A percentile compares a stretch with the other conserved stretches of the same genome.
Conservation (phyloP, 2,329 filamentous ascomycete genomes). For the Colletotrichum liriopes region DNA sequence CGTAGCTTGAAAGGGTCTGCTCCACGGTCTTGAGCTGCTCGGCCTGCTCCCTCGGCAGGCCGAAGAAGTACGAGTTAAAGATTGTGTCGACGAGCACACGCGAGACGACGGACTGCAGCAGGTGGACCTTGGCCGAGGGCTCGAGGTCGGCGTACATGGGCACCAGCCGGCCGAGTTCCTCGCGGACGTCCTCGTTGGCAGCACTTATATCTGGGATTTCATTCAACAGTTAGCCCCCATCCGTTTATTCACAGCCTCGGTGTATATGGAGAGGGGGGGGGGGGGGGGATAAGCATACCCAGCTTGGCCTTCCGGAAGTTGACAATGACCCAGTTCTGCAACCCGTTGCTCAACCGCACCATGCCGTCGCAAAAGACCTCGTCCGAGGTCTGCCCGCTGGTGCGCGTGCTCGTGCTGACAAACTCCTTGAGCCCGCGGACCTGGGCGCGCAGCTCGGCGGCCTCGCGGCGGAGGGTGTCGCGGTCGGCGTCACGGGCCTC, state of each 20-base stretch:
- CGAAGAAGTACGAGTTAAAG: conserved; percentile 76
- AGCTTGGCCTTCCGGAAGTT: conserved; percentile 77
- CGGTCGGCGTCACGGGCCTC: conserved; percentile 63
- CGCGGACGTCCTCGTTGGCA: conserved; percentile 58
- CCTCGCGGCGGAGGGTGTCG: conserved; percentile 69
- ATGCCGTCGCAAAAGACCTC: conserved; percentile 76
- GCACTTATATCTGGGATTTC: conserved; percentile 60
- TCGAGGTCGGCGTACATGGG: conserved; percentile 72
- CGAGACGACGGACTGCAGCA: conserved; percentile 75
- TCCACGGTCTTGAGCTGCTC: conserved; percentile 66
- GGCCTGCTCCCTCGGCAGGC: conserved; percentile 70
- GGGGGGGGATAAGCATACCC: conserved; percentile 53
- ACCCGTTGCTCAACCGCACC: conserved; percentile 73
- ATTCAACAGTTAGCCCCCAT: conserved; percentile 34
- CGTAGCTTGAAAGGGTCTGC: conserved; percentile 54
- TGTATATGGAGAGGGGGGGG: neutral
- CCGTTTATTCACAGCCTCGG: neutral
- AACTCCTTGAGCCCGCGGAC: conserved; percentile 79
- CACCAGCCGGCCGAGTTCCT: conserved; percentile 64
- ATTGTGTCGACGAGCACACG: conserved; percentile 73
- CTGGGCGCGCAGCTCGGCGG: conserved; percentile 69
- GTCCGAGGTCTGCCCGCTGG: conserved; percentile 75
- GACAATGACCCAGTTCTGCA: conserved; percentile 83
- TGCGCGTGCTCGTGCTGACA: conserved; percentile 77
- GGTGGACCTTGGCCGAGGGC: conserved; percentile 70